These are phyloP conservation scores for Plantago elongata DNA, from an alignment of 257 asterid genomes.

Conservation along the genomic window DNA sequence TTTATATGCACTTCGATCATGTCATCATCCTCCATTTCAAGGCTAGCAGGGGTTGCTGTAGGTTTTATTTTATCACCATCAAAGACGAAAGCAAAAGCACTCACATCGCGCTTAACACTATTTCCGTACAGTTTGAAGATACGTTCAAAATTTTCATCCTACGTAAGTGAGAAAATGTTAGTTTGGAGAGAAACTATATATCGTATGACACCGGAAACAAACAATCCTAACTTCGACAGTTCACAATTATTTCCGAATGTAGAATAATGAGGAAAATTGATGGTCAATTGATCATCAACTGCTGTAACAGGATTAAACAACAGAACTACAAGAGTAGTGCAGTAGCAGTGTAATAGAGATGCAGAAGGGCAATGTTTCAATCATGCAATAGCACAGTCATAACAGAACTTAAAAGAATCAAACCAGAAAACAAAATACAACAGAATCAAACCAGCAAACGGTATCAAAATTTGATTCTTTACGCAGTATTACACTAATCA, in stretches of 20 bases:
- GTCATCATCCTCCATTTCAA: constrained; percentile 87
- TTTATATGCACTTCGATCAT: constrained; percentile 72
- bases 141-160: constrained; percentile 59
- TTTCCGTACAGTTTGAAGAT: constrained; percentile 77
- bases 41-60: constrained; percentile 54
- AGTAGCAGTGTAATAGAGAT: background rate
- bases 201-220: background rate
- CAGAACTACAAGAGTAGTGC: no score
- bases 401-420: background rate
- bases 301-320: no score
- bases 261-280: no score
- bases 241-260: background rate
- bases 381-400: background rate
- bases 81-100: constrained; percentile 51
- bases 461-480: background rate
- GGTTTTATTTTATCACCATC: constrained; percentile 82
- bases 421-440: background rate
- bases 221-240: background rate
- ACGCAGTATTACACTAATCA: background rate
- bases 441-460: background rate
- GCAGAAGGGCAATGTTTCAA: no score
- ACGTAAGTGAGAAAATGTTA: constrained; percentile 18
- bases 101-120: constrained; percentile 47
- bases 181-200: constrained; percentile 7
- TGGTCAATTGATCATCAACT: no score